Conservation (phyloP, 2,329 filamentous ascomycete species). For the Penicillium fuscoglaucum region DNA sequence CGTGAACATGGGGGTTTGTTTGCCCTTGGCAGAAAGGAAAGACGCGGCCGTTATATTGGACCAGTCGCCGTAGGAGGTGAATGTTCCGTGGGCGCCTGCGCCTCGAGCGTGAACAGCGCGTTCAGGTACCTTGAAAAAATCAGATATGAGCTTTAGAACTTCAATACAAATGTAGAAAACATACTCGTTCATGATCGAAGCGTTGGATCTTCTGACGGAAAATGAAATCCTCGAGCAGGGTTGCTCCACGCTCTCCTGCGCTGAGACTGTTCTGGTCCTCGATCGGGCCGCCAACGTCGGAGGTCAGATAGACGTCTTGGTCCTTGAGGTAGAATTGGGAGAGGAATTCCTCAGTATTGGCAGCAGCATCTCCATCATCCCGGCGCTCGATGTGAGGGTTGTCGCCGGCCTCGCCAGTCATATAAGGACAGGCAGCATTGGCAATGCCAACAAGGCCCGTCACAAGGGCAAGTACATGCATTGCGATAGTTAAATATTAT, state of each 20-base stretch:
- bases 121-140: conserved; percentile 54
- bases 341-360: conserved; percentile 43
- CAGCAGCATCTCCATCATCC: conserved; percentile 28
- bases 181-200: conserved; percentile 70
- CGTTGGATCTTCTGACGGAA: conserved; percentile 71
- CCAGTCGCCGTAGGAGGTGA: conserved; percentile 66
- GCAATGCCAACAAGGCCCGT: conserved; percentile 36
- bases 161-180: conserved; percentile 13
- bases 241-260: conserved; percentile 66
- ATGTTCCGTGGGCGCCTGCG: conserved; percentile 67
- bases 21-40: conserved; percentile 59
- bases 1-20: conserved; percentile 65
- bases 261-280: conserved; percentile 66
- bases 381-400: conserved; percentile 24
- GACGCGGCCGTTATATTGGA: conserved; percentile 68
- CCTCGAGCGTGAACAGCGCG: conserved; percentile 70
- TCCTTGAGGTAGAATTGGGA: conserved; percentile 54
- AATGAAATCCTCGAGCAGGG: conserved; percentile 70
- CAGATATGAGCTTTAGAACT: conserved; percentile 3
- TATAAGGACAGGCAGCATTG: conserved; percentile 44
- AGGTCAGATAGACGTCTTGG: conserved; percentile 58
- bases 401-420: conserved; percentile 34
- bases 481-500: conserved; percentile 11
- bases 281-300: conserved; percentile 68
- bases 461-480: conserved; percentile 30